phyloP scores from a whole-genome alignment of 1,139 yeast species.

The Yamadazyma taylorii region DNA sequence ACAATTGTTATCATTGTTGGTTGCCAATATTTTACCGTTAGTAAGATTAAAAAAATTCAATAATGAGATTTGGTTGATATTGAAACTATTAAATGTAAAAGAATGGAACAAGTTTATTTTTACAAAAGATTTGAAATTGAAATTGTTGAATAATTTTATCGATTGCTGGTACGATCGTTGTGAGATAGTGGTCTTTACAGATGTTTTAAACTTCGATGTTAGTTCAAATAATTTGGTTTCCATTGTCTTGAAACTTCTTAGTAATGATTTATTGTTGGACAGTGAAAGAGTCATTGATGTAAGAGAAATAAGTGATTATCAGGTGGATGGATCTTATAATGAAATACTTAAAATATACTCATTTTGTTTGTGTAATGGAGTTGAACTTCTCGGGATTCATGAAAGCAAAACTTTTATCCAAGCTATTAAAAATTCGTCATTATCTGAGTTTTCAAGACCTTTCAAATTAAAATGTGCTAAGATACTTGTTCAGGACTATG shows the following conservation, averaged over 20 bases:
- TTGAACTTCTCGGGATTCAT: not conserved
- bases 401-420: not conserved
- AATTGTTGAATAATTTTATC: not conserved
- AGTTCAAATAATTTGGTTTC: too few species aligned
- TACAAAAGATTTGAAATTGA: not conserved
- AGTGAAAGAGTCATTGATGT: not conserved
- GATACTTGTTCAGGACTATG: conserved; percentile 1
- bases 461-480: conserved; percentile 4
- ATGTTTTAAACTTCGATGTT: too few species aligned
- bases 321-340: not conserved
- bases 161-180: not conserved
- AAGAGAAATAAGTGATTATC: not conserved
- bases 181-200: too few species aligned
- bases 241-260: too few species aligned
- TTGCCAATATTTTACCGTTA: conserved; percentile 9
- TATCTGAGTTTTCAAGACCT: not conserved
- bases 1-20: conserved; percentile 9
- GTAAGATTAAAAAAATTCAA: not conserved
- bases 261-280: not conserved
- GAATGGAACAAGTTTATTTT: conserved; percentile 1
- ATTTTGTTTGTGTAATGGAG: not conserved
- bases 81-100: not conserved
- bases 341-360: not conserved
- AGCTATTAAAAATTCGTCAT: not conserved
- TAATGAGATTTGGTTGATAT: not conserved